These are phyloP conservation scores for Epichloe aotearoae DNA, from an alignment of 2,329 filamentous ascomycete genomes.

Conservation along the genomic window DNA sequence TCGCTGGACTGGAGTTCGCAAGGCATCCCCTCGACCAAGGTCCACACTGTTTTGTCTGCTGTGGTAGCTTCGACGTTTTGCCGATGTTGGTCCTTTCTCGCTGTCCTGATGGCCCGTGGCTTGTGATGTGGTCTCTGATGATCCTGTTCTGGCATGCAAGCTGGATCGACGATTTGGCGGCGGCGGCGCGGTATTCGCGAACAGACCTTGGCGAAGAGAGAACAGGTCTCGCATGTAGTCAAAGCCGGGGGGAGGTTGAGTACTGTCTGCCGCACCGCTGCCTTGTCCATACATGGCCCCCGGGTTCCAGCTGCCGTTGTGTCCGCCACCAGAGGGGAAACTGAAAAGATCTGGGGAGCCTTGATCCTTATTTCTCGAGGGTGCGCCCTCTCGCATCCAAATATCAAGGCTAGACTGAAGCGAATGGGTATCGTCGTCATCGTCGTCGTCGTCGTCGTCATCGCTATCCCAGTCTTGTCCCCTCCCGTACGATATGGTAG, in stretches of 20 bases:
- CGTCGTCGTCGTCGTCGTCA: slow-evolving; percentile 29
- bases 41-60: slow-evolving; percentile 19
- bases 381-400: slow-evolving; percentile 42
- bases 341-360: slow-evolving; percentile 41
- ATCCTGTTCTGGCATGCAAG: slow-evolving; percentile 33
- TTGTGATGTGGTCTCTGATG: slow-evolving; percentile 11
- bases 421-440: slow-evolving; percentile 28
- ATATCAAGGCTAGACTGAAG: slow-evolving; percentile 40
- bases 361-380: slow-evolving; percentile 16
- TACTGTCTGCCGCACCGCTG: slow-evolving; percentile 10
- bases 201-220: slow-evolving; percentile 26
- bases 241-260: slow-evolving; percentile 14
- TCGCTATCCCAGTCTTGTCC: slow-evolving; percentile 32
- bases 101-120: slow-evolving; percentile 7
- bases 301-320: slow-evolving; percentile 29
- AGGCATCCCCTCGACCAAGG: slow-evolving; percentile 13
- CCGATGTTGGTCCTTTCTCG: slow-evolving; percentile 8
- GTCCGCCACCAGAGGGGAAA: slow-evolving; percentile 29
- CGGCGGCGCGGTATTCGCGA: slow-evolving; percentile 28
- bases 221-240: slow-evolving; percentile 35
- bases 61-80: slow-evolving; percentile 9
- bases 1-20: slow-evolving; percentile 14
- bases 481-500: slow-evolving; percentile 26
- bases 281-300: slow-evolving; percentile 32
- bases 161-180: slow-evolving; percentile 41